Evolutionary conservation across 495 filamentous ascomycete genomes (phyloP), one percentile per base, ranked within the genome.

Genomic region (Penicillium waksmanii): DNA sequence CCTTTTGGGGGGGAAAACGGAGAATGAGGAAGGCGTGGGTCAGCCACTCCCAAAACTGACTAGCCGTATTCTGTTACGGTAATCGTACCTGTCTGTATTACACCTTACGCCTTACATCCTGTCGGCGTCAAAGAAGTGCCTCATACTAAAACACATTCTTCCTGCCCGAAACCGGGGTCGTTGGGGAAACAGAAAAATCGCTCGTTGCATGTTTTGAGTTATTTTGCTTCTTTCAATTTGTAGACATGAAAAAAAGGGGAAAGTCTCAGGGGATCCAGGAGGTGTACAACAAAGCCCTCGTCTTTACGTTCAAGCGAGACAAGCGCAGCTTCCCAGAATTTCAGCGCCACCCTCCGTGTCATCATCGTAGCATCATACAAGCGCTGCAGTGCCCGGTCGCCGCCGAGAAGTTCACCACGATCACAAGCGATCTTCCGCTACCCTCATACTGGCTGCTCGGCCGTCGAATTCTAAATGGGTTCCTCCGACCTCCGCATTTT

Each of bases 331-430:
- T 33, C 53, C 48, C 27, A 44, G 51, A 31, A 36, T 10, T 17
- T 56, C 53, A 53, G 54, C 67, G 67, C 67, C 67, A 70, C 65
- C 54, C 53, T 54, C 64, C 56, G 64, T 67, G 62, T 65, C 67
- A 68, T 70, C 68, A 70, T 70, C 57, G 60, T 60, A 50, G 63
- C 66, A 70, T 70, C 68, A 70, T 70, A 43, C 62, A 68, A 51
- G n/a, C 47, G 51, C 47, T 40, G 23, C 38, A 40, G 51, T 47
- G 48, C 65, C 42, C 66, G 62, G 62, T 68, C 58, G 53, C 49
- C 51, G 66, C 63, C 66, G 65, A 66, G 58, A 56, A 55, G 15
- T 43, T 38, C 27, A 47, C 11, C 4, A 51, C 35, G 17, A 42
- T 46, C 23, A 46, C 23, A 43, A 60, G 44, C 40, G 48, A 57